phyloP scores from a whole-genome alignment of 768 basidiomycete species.

The Sporobolomyces roseus region DNA sequence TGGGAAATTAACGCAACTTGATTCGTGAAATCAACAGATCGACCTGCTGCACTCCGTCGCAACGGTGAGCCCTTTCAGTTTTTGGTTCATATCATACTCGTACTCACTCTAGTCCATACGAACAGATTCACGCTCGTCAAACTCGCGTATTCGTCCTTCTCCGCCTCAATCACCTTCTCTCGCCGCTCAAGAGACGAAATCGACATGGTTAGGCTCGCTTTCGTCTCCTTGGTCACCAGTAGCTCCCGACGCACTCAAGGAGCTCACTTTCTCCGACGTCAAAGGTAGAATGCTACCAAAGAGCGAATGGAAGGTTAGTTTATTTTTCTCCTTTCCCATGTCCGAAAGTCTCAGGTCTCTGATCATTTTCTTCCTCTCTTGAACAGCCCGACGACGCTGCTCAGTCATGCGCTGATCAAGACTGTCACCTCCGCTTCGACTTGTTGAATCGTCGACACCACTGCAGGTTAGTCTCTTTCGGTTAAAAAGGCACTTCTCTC shows the following conservation, averaged over 20 bases:
- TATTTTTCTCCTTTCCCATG: background rate
- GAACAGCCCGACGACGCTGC: conserved; percentile 28
- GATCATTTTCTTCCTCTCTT: background rate
- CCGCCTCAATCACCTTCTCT: conserved; percentile 32
- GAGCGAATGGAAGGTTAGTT: conserved; percentile 35
- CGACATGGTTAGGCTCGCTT: conserved; percentile 22
- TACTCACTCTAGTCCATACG: background rate
- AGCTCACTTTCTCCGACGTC: conserved; percentile 11
- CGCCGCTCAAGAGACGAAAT: conserved; percentile 17
- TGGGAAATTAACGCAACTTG: no score
- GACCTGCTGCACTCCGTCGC: conserved; percentile 27
- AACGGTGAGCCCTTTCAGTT: background rate
- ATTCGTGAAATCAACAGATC: conserved; percentile 10
- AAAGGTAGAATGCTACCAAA: conserved; percentile 28
- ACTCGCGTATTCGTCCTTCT: background rate
- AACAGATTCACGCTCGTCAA: conserved; percentile 1
- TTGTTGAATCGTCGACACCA: conserved; percentile 37
- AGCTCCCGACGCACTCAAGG: background rate
- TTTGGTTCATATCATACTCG: background rate
- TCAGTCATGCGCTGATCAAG: conserved; percentile 29
- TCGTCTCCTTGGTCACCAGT: conserved; percentile 23
- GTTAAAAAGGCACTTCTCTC: no score
- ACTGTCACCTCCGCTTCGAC: conserved; percentile 35
- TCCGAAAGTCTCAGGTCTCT: background rate
- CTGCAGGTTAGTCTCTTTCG: conserved; percentile 34